Base-by-base conservation (phyloP, 768 basidiomycete species). In the Kwoniella pini region DNA sequence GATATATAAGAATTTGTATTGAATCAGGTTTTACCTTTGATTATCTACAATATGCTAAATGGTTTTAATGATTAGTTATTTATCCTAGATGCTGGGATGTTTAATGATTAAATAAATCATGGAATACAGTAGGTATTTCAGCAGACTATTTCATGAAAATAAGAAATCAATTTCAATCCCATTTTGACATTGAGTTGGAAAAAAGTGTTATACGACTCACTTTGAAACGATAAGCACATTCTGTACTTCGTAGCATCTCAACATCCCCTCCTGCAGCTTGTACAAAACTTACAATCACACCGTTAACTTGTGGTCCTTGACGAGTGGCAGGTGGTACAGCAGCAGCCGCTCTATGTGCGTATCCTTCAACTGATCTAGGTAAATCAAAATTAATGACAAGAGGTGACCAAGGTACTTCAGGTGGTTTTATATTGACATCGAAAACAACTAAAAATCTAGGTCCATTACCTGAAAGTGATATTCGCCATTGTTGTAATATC, bases 241-340 rank as follows among this genome's bases (percentile, higher is more conserved):
- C 95, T 83, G 97, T 97, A 69, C 90, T 90, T 74, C 95, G 85
- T 64, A 98, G 82, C 93, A 97, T 96, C 81, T 98, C 95, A 56
- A 97, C 94, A 77, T 98, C 95, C 40, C 93, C 94, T 28, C 94
- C 93, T 13, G 92, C 93, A 55, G 94, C 95, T 57, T 94, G 96
- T 63, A 98, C 94, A 70, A 98, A 93, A 79, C 95, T 98, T 74
- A 99, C 84, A 62, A 96, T 84, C 54, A 97, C 89, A 27, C 95
- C 96, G 56, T 91, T 88, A 53, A 91, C 67, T 46, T 63, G 57
- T 6, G 50, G 48, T 13, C 57, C 56, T 17, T 48, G 30, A 1
- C 64, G 40, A 10, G 40, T 53, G 5, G 49, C 53, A 2, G 72
- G 63, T 15, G 72, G 74, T 4, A 71, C 69, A 49, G 77, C 77